These are phyloP conservation scores for Daldinia loculata DNA, from an alignment of 495 filamentous ascomycete species.

Conservation along the genomic window DNA sequence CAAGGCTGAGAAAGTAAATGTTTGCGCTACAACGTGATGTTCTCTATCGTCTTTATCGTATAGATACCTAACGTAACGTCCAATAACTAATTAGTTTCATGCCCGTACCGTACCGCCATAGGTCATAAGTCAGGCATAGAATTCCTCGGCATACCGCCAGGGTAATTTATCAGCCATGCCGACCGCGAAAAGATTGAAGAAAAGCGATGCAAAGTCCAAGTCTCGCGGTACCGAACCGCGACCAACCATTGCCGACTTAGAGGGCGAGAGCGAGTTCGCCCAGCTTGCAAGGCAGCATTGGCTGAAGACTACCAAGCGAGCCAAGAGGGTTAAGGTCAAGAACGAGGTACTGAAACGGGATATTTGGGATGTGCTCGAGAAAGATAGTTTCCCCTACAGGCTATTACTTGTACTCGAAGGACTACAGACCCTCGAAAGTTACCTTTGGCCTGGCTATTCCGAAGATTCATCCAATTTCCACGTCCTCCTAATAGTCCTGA, in stretches of 20 bases:
- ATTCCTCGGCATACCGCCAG: conserved; percentile 27
- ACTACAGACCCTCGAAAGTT: conserved; percentile 89
- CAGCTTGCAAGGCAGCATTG: conserved; percentile 85
- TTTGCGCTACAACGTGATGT: conserved; percentile 30
- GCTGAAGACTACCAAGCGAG: conserved; percentile 70
- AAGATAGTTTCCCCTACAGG: conserved; percentile 76
- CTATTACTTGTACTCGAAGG: conserved; percentile 87
- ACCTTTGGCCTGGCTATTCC: conserved; percentile 89
- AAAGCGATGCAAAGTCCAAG: conserved; percentile 53
- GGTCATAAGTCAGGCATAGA: conserved; percentile 22
- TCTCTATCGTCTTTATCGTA: not conserved
- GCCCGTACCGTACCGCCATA: not conserved
- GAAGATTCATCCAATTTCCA: conserved; percentile 92
- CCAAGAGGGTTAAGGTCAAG: conserved; percentile 73
- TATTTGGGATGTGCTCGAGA: conserved; percentile 90
- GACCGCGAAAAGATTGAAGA: conserved; percentile 60
- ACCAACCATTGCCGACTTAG: conserved; percentile 59
- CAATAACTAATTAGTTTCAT: conserved; percentile 21
- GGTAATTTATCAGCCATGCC: conserved; percentile 49
- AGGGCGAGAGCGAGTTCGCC: conserved; percentile 82
- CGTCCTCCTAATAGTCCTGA: conserved; percentile 81
- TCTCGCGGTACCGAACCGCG: conserved; percentile 46
- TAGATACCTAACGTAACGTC: not conserved
- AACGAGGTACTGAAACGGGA: conserved; percentile 85
- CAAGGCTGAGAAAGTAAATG: conserved; percentile 39